Conservation (phyloP, 768 basidiomycete genomes). For the Phlebiopsis gigantea region DNA sequence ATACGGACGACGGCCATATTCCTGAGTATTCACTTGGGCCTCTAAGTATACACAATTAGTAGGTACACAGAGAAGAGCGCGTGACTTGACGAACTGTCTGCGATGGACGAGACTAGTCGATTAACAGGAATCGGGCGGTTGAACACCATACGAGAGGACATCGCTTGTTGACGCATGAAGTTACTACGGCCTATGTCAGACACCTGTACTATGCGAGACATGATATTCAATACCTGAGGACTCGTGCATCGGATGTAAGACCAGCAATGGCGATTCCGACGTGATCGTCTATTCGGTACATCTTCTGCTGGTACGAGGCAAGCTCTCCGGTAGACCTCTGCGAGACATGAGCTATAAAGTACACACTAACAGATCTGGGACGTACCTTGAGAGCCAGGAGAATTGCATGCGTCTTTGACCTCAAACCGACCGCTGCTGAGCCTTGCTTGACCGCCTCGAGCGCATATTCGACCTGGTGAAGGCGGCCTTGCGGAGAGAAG, state of each 20-base stretch:
- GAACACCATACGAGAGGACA: constrained; percentile 92
- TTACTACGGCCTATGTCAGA: no score
- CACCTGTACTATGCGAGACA: no score
- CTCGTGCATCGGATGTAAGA: constrained; percentile 96
- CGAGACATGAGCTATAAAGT: not conserved
- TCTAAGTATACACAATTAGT: constrained; percentile 39
- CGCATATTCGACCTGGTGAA: constrained; percentile 98
- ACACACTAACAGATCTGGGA: not conserved
- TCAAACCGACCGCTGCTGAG: constrained; percentile 94
- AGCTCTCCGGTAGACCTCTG: constrained; percentile 97
- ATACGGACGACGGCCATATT: constrained; percentile 95
- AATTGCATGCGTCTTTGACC: constrained; percentile 92
- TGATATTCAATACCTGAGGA: constrained; percentile 62
- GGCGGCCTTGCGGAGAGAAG: constrained; percentile 92
- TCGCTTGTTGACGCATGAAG: constrained; percentile 99
- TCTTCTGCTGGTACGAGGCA: constrained; percentile 99
- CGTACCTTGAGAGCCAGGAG: constrained; percentile 88
- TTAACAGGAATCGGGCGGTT: constrained; percentile 93
- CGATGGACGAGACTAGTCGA: constrained; percentile 87
- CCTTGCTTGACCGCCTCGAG: constrained; percentile 99
- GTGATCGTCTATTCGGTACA: constrained; percentile 99
- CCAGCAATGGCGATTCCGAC: constrained; percentile 99
- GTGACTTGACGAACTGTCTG: constrained; percentile 72
- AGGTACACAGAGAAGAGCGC: not conserved
- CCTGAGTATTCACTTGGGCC: constrained; percentile 98